Conservation (phyloP, 495 filamentous ascomycete species). For the Annulohypoxylon stygium region DNA sequence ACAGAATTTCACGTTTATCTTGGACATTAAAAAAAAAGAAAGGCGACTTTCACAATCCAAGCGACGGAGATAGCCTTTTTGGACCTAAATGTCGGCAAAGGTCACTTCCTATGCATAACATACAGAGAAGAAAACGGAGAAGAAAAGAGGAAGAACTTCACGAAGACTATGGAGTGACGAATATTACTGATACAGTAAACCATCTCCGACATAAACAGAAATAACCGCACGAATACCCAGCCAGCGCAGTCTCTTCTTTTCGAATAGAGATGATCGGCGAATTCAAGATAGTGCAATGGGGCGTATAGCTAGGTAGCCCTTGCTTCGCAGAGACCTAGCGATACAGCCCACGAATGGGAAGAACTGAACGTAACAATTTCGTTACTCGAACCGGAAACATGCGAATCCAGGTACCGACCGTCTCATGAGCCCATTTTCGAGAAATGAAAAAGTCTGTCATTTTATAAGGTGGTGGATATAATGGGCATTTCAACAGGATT, state of each 20-base stretch:
- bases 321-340: not conserved
- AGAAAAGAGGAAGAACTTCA: not conserved
- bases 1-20: constrained; percentile 1
- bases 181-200: not conserved
- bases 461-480: not conserved
- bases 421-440: not conserved
- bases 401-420: not conserved
- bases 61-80: not conserved
- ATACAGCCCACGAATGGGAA: not conserved
- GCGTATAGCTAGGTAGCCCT: not conserved
- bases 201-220: not conserved
- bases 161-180: not conserved
- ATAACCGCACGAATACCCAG: not conserved
- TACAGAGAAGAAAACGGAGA: not conserved
- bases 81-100: not conserved
- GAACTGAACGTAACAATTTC: not conserved
- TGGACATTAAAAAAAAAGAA: constrained; percentile 2
- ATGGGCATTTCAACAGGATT: not conserved
- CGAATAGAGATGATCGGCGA: not conserved
- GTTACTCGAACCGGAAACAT: not conserved
- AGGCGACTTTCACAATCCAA: not conserved
- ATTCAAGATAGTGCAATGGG: not conserved
- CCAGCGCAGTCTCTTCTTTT: not conserved
- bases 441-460: not conserved
- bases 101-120: not conserved